These are phyloP conservation scores for Chrysoporthe cubensis DNA, from an alignment of 2,329 filamentous ascomycete species.

Conservation along the genomic window DNA sequence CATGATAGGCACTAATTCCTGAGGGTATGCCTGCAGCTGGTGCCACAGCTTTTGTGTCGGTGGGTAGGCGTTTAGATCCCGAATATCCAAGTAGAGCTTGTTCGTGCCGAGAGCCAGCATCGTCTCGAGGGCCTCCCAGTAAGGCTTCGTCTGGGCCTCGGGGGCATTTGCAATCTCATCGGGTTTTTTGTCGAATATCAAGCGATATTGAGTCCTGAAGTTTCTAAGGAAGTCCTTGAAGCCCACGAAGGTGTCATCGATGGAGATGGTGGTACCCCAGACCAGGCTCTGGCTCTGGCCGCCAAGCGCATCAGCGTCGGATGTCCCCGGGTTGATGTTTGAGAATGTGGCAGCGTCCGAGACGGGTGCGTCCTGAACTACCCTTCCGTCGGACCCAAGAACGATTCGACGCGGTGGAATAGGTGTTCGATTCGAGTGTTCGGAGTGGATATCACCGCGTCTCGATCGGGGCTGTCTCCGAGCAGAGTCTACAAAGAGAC, in stretches of 20 bases:
- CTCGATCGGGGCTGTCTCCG: conserved; percentile 48
- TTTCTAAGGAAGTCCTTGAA: conserved; percentile 94
- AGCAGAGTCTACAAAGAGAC: conserved; percentile 75
- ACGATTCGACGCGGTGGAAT: conserved; percentile 59
- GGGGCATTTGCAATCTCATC: conserved; percentile 73
- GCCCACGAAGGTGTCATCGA: conserved; percentile 81
- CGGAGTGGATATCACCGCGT: conserved; percentile 86
- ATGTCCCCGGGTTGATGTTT: conserved; percentile 78
- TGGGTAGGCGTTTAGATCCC: conserved; percentile 90
- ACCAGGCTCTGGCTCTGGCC: conserved; percentile 82
- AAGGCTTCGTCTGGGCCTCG: conserved; percentile 77
- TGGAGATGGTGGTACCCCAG: conserved; percentile 97
- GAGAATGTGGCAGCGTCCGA: conserved; percentile 66
- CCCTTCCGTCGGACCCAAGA: conserved; percentile 61
- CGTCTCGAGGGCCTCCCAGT: conserved; percentile 81
- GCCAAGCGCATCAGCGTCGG: conserved; percentile 86
- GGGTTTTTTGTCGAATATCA: conserved; percentile 85
- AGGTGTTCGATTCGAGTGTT: conserved; percentile 64
- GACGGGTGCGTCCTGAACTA: conserved; percentile 56
- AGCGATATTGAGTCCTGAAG: conserved; percentile 90
- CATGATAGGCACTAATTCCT: conserved; percentile 95
- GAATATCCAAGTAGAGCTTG: conserved; percentile 84
- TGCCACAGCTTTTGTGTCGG: conserved; percentile 94
- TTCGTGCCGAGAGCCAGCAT: conserved; percentile 88
- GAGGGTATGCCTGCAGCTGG: conserved; percentile 90